Base-by-base conservation (phyloP, 371 early-diverging fungal genomes). In the Apophysomyces sp. region DNA sequence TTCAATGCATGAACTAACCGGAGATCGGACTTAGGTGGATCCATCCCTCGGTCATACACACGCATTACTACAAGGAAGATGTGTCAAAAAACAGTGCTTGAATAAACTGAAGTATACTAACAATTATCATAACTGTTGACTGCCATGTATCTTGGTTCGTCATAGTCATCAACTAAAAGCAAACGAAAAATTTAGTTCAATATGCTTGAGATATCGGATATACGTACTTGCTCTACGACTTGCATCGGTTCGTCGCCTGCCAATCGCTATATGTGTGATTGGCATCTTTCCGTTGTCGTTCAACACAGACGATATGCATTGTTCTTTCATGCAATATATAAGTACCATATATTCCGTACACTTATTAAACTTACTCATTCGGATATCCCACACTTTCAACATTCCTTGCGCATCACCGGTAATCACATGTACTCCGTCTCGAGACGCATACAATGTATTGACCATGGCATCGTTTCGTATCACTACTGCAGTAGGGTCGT, bases 111-210 rank as follows among this genome's bases (percentile, higher is more conserved):
- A 7, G 13, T 18, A n/a, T n/a, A 65, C 75, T 54, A 79, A 92
- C 94, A 84, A 69, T 94, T 94, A 66, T 95, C 95, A 53, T 93
- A 95, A 63, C 91, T 88, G 61, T 95, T 95, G 21, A 91, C 86
- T 15, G 92, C 91, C 78, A 94, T 81, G 69, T 89, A 90, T 37
- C 92, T 74, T 11, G 90, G 89, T 60, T 92, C 93, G 61, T 90
- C 91, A 24, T 91, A 90, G 40, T 85, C 87, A 53, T 80, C 68
- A 52, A 80, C 83, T 73, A 74, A 56, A 30, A 58, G 1, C 54
- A 12, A 15, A 28, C n/a, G 24, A n/a, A n/a, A n/a, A n/a, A n/a
- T n/a, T 39, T 21, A 55, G 30, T 53, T 26, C 59, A 53, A 34
- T 16, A 54, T 15, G 29, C 1, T 31, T 16, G 3, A 49, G 39